Evolutionary conservation across 495 filamentous ascomycete species (phyloP).

Genomic region (Lophiostoma macrostomum): DNA sequence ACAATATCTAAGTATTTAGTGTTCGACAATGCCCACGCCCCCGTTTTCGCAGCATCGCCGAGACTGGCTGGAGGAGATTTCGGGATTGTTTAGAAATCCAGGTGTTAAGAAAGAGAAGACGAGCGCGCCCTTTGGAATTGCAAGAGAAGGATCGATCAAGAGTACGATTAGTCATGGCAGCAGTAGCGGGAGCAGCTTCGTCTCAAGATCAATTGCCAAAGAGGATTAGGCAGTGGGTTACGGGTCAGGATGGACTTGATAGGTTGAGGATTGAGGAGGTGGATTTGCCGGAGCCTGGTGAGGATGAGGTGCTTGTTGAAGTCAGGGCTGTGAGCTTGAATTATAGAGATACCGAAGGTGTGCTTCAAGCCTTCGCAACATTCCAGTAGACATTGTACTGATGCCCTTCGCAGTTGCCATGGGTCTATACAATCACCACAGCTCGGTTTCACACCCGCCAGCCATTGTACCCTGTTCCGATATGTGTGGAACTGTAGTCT

Average conservation of each 20-base stretch:
- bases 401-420: constrained; percentile 55
- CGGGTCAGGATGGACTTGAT: constrained; percentile 50
- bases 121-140: background rate
- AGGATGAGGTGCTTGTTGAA: constrained; percentile 56
- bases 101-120: background rate
- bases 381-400: background rate
- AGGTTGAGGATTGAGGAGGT: constrained; percentile 45
- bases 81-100: constrained; percentile 3
- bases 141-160: background rate
- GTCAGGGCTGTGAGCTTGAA: constrained; percentile 56
- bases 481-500: constrained; percentile 44
- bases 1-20: no score
- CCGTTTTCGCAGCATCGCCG: constrained; percentile 20
- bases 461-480: constrained; percentile 47
- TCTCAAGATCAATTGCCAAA: constrained; percentile 3
- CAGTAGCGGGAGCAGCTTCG: background rate
- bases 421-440: constrained; percentile 58
- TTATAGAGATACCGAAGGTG: constrained; percentile 55
- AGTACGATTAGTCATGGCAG: background rate
- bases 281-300: constrained; percentile 44
- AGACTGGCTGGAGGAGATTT: constrained; percentile 22
- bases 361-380: background rate
- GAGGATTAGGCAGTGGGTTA: constrained; percentile 47
- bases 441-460: constrained; percentile 39
- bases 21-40: constrained; percentile 26